phyloP scores from a whole-genome alignment of 441 rosid species.

The Pelargonium citronellum region DNA sequence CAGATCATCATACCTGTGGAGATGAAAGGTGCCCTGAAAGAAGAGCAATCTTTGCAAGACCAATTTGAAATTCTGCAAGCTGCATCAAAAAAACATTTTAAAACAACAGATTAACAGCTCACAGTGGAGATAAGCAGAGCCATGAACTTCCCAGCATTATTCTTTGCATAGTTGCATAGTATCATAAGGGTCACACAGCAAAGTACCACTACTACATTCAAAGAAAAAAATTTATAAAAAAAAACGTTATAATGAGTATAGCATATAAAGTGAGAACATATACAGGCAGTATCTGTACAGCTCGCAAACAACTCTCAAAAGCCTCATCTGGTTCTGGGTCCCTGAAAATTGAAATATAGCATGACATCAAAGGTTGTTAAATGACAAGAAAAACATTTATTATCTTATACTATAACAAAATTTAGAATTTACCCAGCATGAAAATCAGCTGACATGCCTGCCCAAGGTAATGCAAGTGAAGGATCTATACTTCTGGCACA shows the following conservation, averaged over 20 bases:
- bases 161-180: constrained; percentile 2
- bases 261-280: constrained; percentile 20
- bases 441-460: constrained; percentile 86
- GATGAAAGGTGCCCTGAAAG: constrained; percentile 63
- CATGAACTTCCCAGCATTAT: constrained; percentile 4
- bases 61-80: constrained; percentile 92
- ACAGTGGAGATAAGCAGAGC: constrained; percentile 11
- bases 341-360: constrained; percentile 38
- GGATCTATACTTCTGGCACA: constrained; percentile 96
- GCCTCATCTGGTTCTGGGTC: constrained; percentile 59
- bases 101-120: constrained; percentile 7
- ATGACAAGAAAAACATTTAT: constrained; percentile 9
- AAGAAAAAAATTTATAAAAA: constrained; percentile 3
- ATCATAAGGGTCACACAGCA: constrained; percentile 9
- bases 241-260: constrained; percentile 8
- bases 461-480: constrained; percentile 95
- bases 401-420: constrained; percentile 10
- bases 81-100: constrained; percentile 30
- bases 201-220: constrained; percentile 12
- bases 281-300: constrained; percentile 84
- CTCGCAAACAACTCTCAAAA: constrained; percentile 88
- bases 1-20: constrained; percentile 55
- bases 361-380: constrained; percentile 16
- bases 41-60: constrained; percentile 78
- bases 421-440: constrained; percentile 47